These are phyloP conservation scores for Neoconidiobolus thromboides DNA, from an alignment of 371 early-diverging fungal species.

Conservation along the genomic window DNA sequence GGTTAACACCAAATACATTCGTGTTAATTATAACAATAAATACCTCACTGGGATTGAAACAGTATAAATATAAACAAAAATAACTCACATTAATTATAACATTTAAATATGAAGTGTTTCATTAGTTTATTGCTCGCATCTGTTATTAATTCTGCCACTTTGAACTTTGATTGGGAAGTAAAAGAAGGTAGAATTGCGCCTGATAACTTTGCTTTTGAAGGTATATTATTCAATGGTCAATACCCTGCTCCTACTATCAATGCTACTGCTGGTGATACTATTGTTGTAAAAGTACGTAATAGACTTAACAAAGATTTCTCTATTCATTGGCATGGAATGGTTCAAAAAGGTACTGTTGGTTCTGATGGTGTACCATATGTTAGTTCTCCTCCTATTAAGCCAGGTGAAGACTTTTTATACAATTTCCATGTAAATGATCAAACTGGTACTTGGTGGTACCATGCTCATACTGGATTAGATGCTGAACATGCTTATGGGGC, in stretches of 20 bases:
- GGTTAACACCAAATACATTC: too few species aligned
- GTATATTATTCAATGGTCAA: slow-evolving; percentile 2
- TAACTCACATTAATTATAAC: too few species aligned
- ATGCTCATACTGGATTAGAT: slow-evolving; percentile 11
- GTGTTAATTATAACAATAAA: too few species aligned
- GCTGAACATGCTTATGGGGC: slow-evolving; percentile 6
- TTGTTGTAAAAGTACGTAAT: slow-evolving; percentile 7
- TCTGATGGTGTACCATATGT: slow-evolving; percentile 8
- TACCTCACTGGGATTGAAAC: too few species aligned
- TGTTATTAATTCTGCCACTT: too few species aligned
- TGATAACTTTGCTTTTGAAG: background rate
- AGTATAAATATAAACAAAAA: too few species aligned
- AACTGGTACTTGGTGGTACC: slow-evolving; percentile 24
- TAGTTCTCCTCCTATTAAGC: slow-evolving; percentile 15
- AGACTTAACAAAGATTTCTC: background rate
- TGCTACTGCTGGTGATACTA: slow-evolving; percentile 6
- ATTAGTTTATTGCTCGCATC: too few species aligned
- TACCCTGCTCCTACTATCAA: slow-evolving; percentile 10
- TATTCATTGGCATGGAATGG: slow-evolving; percentile 12
- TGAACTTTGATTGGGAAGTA: background rate
- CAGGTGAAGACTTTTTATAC: slow-evolving; percentile 13
- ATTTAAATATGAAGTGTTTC: too few species aligned
- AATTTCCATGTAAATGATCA: slow-evolving; percentile 15
- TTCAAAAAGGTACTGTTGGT: slow-evolving; percentile 3
- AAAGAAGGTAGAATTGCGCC: background rate